These are phyloP conservation scores for Solanum raphanifolium DNA, from an alignment of 257 asterid genomes.

Conservation along the genomic window DNA sequence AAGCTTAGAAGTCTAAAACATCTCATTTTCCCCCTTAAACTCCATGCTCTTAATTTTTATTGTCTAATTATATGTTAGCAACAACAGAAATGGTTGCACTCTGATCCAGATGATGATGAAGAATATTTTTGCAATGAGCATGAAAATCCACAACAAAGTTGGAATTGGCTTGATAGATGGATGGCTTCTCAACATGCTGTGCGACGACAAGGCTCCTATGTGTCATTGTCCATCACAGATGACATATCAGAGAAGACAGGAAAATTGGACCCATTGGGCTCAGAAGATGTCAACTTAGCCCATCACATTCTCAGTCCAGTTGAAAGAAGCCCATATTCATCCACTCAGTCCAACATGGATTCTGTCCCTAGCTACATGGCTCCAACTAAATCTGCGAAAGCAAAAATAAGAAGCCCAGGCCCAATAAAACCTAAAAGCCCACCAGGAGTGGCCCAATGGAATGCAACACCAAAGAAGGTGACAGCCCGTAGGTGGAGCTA, in stretches of 20 bases:
- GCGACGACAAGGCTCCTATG: slow-evolving; percentile 33
- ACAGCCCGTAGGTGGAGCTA: slow-evolving; percentile 20
- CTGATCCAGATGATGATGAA: background rate
- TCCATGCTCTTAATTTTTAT: background rate
- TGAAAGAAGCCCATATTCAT: slow-evolving; percentile 31
- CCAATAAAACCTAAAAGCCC: slow-evolving; percentile 29
- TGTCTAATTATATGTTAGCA: background rate
- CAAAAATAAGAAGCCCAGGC: slow-evolving; percentile 50
- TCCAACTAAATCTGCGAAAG: slow-evolving; percentile 76
- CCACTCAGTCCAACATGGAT: slow-evolving; percentile 7
- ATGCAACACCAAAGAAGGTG: slow-evolving; percentile 38
- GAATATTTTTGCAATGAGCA: slow-evolving; percentile 13
- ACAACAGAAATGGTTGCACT: slow-evolving; percentile 10
- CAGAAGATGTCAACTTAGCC: slow-evolving; percentile 17
- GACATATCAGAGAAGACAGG: slow-evolving; percentile 52
- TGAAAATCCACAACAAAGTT: slow-evolving; percentile 50
- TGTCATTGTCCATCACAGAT: slow-evolving; percentile 21
- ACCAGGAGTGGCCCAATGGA: slow-evolving; percentile 25
- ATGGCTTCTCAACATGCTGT: slow-evolving; percentile 49
- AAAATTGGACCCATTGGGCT: slow-evolving; percentile 46
- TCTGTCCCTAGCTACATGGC: slow-evolving; percentile 75
- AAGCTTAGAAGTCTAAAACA: too few relatives aligned
- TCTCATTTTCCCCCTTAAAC: background rate
- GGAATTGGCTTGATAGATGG: slow-evolving; percentile 91
- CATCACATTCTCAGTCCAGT: slow-evolving; percentile 14